These are phyloP conservation scores for Dendrobium chrysotoxum DNA, from an alignment of 106 monocot species.

Conservation along the genomic window DNA sequence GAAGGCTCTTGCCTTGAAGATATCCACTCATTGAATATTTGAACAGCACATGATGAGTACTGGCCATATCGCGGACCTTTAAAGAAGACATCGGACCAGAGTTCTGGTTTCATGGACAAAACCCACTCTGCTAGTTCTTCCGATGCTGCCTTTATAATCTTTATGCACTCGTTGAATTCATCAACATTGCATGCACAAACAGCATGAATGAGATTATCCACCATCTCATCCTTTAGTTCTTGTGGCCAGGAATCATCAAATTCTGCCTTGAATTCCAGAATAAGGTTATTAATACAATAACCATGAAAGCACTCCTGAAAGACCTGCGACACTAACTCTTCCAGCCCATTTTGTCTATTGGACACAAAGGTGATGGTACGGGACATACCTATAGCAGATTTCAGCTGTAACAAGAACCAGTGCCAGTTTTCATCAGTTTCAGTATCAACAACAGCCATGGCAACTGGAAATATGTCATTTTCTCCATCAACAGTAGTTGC, in stretches of 20 bases:
- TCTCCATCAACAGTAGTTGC: conserved; percentile 81
- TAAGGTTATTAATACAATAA: conserved; percentile 47
- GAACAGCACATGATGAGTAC: conserved; percentile 48
- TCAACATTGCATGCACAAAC: conserved; percentile 66
- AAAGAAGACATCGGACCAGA: conserved; percentile 88
- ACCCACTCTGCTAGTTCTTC: conserved; percentile 80
- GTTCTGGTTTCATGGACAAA: conserved; percentile 53
- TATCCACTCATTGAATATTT: conserved; percentile 62
- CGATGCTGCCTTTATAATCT: conserved; percentile 60
- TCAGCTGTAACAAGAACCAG: conserved; percentile 83
- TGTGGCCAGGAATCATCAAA: conserved; percentile 61
- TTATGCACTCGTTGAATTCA: conserved; percentile 70
- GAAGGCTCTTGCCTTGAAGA: conserved; percentile 60
- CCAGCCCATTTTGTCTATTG: conserved; percentile 54
- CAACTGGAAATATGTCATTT: conserved; percentile 79
- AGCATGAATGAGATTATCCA: conserved; percentile 39
- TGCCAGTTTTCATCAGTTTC: conserved; percentile 73
- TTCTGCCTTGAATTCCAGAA: conserved; percentile 68
- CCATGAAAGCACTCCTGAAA: conserved; percentile 66
- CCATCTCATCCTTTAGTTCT: conserved; percentile 43
- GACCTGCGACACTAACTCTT: conserved; percentile 36
- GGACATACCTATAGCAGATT: conserved; percentile 45
- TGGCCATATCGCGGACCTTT: conserved; percentile 62
- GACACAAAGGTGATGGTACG: conserved; percentile 61
- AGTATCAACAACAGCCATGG: conserved; percentile 54